Evolutionary conservation across 768 basidiomycete genomes (phyloP), one percentile per base, ranked within the genome.

Genomic region (Amanita exitialis): DNA sequence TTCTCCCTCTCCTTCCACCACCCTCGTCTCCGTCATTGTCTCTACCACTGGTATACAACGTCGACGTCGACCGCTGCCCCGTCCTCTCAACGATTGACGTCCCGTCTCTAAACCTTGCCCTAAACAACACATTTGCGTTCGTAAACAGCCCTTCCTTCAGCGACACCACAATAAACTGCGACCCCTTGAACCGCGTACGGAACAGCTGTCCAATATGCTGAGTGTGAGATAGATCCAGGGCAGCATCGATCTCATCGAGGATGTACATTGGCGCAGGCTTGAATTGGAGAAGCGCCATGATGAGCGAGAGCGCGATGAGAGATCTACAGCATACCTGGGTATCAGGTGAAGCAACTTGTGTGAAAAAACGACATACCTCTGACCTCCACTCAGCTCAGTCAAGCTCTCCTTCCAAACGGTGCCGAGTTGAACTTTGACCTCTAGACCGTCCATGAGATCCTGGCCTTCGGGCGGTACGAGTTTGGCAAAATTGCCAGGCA

Each of bases 221-320:
- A 1, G 91, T 95, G 58, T 95, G 92, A 25, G 91, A 94, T 10
- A 98, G 71, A 67, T 99, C 96, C 23, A 98, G 78, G 6, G 95
- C 95, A 0, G 96, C 94, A 65, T 98, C 96, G 56, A 99, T 95
- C 68, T 99, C 96, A 68, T 99, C 96, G 7, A 99, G 79, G 62
- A 99, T 99, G 66, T 98, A 98, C 91, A 98, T 93, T 2, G 93
- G 95, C 13, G 95, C 94, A 6, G 95, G 94, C 62, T 97, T 97
- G 77, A 97, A 97, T 64, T 97, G 93, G n/a, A 98, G 81, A 15
- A 99, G 79, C 0, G 96, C 88, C 93, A 99, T 95, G 71, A 98
- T 98, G 35, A 99, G 76, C 10, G 95, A 98, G 0, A 99, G 78
- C 0, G 96, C 96, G 61, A 99, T 98, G 56, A 99, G 77, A 0